These are phyloP conservation scores for Pelargonium fulgidum DNA, from an alignment of 441 rosid species.

Conservation along the genomic window DNA sequence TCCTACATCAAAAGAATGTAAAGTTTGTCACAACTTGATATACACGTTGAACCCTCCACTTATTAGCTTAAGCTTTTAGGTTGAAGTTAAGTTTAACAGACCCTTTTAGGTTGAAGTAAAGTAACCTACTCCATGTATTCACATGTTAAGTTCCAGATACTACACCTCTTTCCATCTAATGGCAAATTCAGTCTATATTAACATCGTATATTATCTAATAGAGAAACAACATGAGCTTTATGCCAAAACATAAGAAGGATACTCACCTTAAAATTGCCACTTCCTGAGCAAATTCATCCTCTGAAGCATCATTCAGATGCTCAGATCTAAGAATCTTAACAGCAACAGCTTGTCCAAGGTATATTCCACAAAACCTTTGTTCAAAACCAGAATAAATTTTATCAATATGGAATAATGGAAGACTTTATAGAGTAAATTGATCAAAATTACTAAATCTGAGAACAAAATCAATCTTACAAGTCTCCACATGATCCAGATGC, in stretches of 20 bases:
- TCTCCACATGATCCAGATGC: constrained; percentile 74
- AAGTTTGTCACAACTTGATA: too few species aligned
- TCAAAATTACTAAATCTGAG: constrained; percentile 13
- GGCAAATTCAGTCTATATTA: too few species aligned
- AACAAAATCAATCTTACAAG: constrained; percentile 40
- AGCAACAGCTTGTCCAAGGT: constrained; percentile 70
- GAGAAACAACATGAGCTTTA: too few species aligned
- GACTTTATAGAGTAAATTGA: constrained; percentile 10
- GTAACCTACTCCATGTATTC: too few species aligned
- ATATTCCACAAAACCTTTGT: constrained; percentile 54
- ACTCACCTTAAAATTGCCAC: constrained; percentile 59
- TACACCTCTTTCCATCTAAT: too few species aligned
- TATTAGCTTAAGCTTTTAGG: too few species aligned
- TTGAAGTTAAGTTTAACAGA: too few species aligned
- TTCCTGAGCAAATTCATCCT: constrained; percentile 63
- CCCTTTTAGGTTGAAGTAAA: too few species aligned
- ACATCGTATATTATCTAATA: too few species aligned
- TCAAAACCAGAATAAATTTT: constrained; percentile 18
- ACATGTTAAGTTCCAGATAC: too few species aligned
- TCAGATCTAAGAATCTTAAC: constrained; percentile 60
- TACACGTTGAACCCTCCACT: too few species aligned
- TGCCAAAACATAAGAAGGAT: not conserved
- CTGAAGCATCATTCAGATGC: constrained; percentile 44
- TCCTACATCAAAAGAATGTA: too few species aligned
- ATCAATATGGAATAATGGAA: constrained; percentile 14